These are phyloP conservation scores for Exophiala xenobiotica DNA, from an alignment of 2,329 filamentous ascomycete species.

Conservation along the genomic window DNA sequence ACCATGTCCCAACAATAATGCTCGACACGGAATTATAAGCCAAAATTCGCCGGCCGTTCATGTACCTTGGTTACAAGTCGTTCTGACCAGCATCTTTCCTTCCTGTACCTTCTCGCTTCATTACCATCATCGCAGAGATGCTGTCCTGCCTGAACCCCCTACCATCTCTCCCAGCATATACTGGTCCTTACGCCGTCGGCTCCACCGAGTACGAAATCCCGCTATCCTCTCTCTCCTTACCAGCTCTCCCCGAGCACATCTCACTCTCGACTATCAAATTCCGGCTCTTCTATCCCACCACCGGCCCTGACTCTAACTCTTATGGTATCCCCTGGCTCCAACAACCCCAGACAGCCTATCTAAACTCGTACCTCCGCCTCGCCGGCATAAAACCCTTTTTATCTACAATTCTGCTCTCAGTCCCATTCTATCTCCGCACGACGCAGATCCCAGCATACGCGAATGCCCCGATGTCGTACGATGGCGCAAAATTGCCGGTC, in stretches of 20 bases:
- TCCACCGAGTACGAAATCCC: slow-evolving; percentile 79
- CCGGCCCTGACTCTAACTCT: slow-evolving; percentile 34
- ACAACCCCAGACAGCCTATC: slow-evolving; percentile 69
- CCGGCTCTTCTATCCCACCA: slow-evolving; percentile 76
- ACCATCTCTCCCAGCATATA: slow-evolving; percentile 71
- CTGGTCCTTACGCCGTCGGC: slow-evolving; percentile 74
- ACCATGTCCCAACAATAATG: no score
- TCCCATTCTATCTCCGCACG: slow-evolving; percentile 25
- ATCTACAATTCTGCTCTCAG: slow-evolving; percentile 38
- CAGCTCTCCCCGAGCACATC: slow-evolving; percentile 53
- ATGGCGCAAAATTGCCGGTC: slow-evolving; percentile 67
- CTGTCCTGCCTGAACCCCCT: slow-evolving; percentile 49
- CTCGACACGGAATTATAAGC: no score
- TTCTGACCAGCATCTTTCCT: no score
- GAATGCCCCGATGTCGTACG: slow-evolving; percentile 57
- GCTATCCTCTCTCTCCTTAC: slow-evolving; percentile 48
- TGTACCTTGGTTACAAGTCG: no score
- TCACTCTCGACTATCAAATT: slow-evolving; percentile 72
- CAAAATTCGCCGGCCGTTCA: no score
- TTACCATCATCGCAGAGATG: slow-evolving; percentile 6
- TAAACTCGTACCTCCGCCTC: slow-evolving; percentile 74
- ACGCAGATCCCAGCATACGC: slow-evolving; percentile 32
- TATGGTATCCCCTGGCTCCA: slow-evolving; percentile 70
- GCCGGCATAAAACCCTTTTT: slow-evolving; percentile 8
- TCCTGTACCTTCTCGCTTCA: no score